These are phyloP conservation scores for Musa beccarii DNA, from an alignment of 176 grass and related monocot genomes.

Conservation along the genomic window DNA sequence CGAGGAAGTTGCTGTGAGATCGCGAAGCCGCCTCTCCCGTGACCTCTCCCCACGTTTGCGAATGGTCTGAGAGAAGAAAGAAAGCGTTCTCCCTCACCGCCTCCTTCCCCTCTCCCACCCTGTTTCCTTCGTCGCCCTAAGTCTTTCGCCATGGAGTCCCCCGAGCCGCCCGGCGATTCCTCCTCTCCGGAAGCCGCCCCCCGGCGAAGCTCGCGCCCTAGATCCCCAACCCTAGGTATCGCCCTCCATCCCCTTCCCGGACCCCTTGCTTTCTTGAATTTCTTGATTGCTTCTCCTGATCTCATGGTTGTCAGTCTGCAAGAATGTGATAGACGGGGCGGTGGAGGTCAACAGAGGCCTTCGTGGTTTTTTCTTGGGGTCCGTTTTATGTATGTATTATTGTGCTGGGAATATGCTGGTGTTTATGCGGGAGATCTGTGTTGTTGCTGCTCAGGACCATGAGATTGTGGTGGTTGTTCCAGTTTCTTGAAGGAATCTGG, in stretches of 20 bases:
- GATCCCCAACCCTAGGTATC: conserved; percentile 39
- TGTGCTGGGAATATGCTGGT: no score
- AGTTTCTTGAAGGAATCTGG: no score
- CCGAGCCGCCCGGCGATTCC: conserved; percentile 76
- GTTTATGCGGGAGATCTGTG: no score
- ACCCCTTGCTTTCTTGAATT: background rate
- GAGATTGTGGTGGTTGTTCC: no score
- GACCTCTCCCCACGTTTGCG: background rate
- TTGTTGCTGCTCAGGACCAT: no score
- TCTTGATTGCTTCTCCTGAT: no score
- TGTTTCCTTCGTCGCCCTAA: background rate
- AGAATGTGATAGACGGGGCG: no score
- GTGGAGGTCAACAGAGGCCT: no score
- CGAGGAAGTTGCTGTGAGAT: no score
- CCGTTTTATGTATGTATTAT: no score
- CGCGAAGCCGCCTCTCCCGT: background rate
- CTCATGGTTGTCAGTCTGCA: no score
- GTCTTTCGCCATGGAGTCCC: conserved; percentile 50
- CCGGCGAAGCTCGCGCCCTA: conserved; percentile 46
- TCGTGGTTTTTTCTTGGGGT: no score
- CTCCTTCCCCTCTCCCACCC: background rate
- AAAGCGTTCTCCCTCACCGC: background rate
- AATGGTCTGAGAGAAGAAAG: conserved; percentile 4
- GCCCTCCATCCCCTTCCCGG: background rate
- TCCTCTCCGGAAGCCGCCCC: conserved; percentile 83